A percentile compares a stretch with the other conserved stretches of the same genome.
These are phyloP conservation scores for Ephemerocybe angulata DNA, from an alignment of 768 basidiomycete genomes.

Conservation along the genomic window DNA sequence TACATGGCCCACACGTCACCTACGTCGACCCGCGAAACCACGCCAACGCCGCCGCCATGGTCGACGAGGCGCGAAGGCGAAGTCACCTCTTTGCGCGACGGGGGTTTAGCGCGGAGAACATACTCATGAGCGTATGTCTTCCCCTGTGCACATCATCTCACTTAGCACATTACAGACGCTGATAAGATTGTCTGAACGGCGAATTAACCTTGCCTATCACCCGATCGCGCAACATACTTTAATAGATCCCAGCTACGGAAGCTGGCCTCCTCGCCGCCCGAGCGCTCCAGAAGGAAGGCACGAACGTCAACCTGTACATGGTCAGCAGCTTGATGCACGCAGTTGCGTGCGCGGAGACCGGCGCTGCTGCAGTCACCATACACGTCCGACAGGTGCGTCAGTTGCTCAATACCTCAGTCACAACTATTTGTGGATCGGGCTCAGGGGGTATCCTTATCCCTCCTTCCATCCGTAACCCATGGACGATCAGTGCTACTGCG, in stretches of 20 bases:
- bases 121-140: slow-evolving; percentile 50
- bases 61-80: slow-evolving; percentile 39
- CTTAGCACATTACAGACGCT: no score
- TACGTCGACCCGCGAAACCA: slow-evolving; percentile 50
- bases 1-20: slow-evolving; percentile 44
- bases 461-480: no score
- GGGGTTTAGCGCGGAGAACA: slow-evolving; percentile 33
- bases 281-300: slow-evolving; percentile 35
- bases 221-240: slow-evolving; percentile 4
- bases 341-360: slow-evolving; percentile 51
- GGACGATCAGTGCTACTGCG: no score
- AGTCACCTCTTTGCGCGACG: slow-evolving; percentile 38
- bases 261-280: slow-evolving; percentile 48
- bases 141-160: no score
- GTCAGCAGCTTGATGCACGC: slow-evolving; percentile 57
- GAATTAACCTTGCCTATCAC: no score
- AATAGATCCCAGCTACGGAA: slow-evolving; percentile 56
- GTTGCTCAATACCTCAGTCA: not conserved
- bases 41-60: slow-evolving; percentile 34
- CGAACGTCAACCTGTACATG: slow-evolving; percentile 48
- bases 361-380: slow-evolving; percentile 46
- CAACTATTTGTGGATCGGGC: slow-evolving; percentile 5
- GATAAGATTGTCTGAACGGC: no score
- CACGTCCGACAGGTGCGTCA: slow-evolving; percentile 46
- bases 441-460: no score